Evolutionary conservation across 495 filamentous ascomycete genomes (phyloP).

Genomic region (Neurospora sp.): DNA sequence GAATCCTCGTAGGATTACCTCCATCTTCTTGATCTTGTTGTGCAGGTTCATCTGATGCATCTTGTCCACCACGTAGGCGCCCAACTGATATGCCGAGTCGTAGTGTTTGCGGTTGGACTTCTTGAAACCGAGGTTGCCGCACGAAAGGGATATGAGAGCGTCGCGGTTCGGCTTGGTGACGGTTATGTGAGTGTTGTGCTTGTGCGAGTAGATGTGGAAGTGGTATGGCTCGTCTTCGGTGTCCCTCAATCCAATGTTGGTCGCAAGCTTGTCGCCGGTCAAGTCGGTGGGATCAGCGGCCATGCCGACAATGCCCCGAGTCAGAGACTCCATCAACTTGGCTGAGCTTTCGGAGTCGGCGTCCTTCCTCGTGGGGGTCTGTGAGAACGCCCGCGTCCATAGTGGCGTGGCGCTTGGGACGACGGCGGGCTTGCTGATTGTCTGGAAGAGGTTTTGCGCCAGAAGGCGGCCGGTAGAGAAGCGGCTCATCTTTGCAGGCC

Average conservation of each 20-base stretch:
- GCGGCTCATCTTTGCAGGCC: conserved; percentile 29
- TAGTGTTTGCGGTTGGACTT: conserved; percentile 69
- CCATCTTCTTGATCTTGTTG: conserved; percentile 52
- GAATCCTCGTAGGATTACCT: conserved; percentile 75
- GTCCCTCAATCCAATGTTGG: conserved; percentile 8
- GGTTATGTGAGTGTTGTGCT: conserved; percentile 91
- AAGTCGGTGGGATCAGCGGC: background rate
- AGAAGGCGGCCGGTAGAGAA: conserved; percentile 33
- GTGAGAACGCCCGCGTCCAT: conserved; percentile 36
- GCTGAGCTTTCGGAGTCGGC: background rate
- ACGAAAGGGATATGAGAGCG: conserved; percentile 61
- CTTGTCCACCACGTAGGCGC: conserved; percentile 63
- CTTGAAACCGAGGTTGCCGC: conserved; percentile 78
- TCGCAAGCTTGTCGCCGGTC: conserved; percentile 5
- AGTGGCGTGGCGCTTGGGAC: conserved; percentile 16
- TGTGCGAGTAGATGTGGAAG: conserved; percentile 75
- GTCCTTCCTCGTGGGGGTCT: conserved; percentile 11
- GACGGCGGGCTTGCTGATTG: conserved; percentile 16
- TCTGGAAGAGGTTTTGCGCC: conserved; percentile 28
- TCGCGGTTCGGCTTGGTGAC: conserved; percentile 71
- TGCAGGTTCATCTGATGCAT: conserved; percentile 64
- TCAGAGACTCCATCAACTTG: conserved; percentile 5
- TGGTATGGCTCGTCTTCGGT: conserved; percentile 52
- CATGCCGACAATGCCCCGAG: conserved; percentile 1
- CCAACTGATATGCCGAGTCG: conserved; percentile 89